Conservation (phyloP, 2,329 filamentous ascomycete species). For the Ascochyta rabiei region DNA sequence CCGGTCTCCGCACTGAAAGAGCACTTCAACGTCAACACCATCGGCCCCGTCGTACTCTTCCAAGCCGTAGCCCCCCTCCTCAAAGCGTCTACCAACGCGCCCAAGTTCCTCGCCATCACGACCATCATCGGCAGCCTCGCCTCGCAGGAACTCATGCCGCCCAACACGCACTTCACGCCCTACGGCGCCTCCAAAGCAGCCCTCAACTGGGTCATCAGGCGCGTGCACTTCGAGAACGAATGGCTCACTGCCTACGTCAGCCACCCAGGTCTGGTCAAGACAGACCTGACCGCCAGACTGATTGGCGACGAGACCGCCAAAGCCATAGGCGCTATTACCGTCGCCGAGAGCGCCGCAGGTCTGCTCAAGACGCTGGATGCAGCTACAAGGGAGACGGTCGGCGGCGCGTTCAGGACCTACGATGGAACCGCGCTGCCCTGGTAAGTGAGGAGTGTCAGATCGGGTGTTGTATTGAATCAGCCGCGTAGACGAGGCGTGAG, state of each 20-base stretch:
- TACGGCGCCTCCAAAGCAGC: constrained; percentile 21
- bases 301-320: constrained; percentile 6
- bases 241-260: constrained; percentile 18
- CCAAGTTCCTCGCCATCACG: constrained; percentile 22
- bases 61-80: constrained; percentile 49
- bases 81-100: constrained; percentile 19
- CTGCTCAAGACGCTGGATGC: constrained; percentile 17
- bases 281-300: constrained; percentile 15
- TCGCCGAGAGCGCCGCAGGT: constrained; percentile 19
- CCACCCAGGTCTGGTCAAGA: constrained; percentile 23
- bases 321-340: constrained; percentile 11
- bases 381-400: constrained; percentile 10
- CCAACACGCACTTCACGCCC: not conserved
- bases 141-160: not conserved
- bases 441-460: not conserved
- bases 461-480: not conserved
- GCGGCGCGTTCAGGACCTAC: constrained; percentile 12
- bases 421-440: constrained; percentile 8
- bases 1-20: not conserved
- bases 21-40: constrained; percentile 50
- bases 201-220: constrained; percentile 18
- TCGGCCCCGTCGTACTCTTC: constrained; percentile 38
- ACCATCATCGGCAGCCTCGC: constrained; percentile 15
- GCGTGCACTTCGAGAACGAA: constrained; percentile 17
- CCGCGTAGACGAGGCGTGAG: not conserved